phyloP scores from a whole-genome alignment of 805 yeast species.

The Wickerhamomyces pijperi region DNA sequence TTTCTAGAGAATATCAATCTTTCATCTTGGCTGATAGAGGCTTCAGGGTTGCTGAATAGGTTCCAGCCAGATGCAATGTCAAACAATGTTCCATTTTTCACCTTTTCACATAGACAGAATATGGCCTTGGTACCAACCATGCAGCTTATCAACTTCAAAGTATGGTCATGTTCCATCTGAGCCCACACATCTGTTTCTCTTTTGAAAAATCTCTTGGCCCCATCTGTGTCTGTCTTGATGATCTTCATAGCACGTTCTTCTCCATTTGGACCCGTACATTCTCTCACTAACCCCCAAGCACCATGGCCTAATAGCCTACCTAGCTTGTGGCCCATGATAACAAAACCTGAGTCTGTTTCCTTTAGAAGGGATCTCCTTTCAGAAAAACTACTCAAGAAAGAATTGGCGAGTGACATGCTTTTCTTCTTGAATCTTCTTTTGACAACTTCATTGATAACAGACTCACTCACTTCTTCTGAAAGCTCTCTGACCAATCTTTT shows the following conservation, averaged over 20 bases:
- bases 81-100: slow-evolving; percentile 71
- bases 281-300: slow-evolving; percentile 82
- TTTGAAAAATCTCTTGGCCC: slow-evolving; percentile 46
- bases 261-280: slow-evolving; percentile 31
- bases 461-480: slow-evolving; percentile 23
- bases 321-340: slow-evolving; percentile 47
- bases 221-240: slow-evolving; percentile 40
- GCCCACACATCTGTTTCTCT: slow-evolving; percentile 75
- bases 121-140: slow-evolving; percentile 51
- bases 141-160: slow-evolving; percentile 52
- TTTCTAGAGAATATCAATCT: slow-evolving; percentile 25
- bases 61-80: slow-evolving; percentile 71
- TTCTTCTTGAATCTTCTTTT: slow-evolving; percentile 18
- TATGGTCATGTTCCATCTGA: slow-evolving; percentile 47
- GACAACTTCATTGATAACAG: slow-evolving; percentile 18
- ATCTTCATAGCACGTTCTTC: slow-evolving; percentile 49
- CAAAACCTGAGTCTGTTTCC: slow-evolving; percentile 55
- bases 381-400: slow-evolving; percentile 17
- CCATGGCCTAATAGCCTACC: slow-evolving; percentile 80
- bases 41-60: slow-evolving; percentile 20
- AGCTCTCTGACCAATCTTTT: slow-evolving; percentile 28
- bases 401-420: slow-evolving; percentile 17
- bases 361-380: slow-evolving; percentile 6
- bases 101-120: slow-evolving; percentile 61
- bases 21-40: slow-evolving; percentile 19